Evolutionary conservation across 371 early-diverging fungal genomes (phyloP).

Genomic region (Mucor ambiguus): DNA sequence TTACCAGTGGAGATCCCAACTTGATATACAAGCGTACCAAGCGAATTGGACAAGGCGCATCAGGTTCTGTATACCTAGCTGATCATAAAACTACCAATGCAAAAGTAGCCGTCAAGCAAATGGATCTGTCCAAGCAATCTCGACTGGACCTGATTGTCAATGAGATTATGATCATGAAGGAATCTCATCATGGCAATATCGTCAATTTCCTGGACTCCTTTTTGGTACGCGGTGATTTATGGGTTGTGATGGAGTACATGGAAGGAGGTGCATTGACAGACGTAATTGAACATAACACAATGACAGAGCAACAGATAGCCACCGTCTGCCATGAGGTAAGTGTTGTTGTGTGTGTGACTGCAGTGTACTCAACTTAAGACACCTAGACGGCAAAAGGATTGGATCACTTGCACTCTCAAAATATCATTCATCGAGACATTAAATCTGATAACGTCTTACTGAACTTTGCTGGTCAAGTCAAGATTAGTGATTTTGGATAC

Average conservation of each 20-base stretch:
- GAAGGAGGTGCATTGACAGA: slow-evolving; percentile 97
- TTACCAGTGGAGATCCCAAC: slow-evolving; percentile 84
- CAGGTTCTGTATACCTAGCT: slow-evolving; percentile 93
- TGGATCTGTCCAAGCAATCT: slow-evolving; percentile 92
- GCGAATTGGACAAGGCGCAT: slow-evolving; percentile 96
- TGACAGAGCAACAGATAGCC: slow-evolving; percentile 91
- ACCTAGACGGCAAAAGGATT: slow-evolving; percentile 64
- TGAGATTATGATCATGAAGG: slow-evolving; percentile 97
- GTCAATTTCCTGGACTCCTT: slow-evolving; percentile 95
- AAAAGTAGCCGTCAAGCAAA: slow-evolving; percentile 94
- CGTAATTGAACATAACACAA: slow-evolving; percentile 88
- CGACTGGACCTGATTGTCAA: slow-evolving; percentile 94
- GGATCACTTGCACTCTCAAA: slow-evolving; percentile 77
- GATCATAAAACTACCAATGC: slow-evolving; percentile 59
- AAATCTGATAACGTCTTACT: slow-evolving; percentile 88
- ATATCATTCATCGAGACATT: slow-evolving; percentile 92
- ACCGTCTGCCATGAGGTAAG: slow-evolving; percentile 84
- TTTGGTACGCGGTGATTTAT: slow-evolving; percentile 83
- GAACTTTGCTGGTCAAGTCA: slow-evolving; percentile 79
- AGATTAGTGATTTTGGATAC: slow-evolving; percentile 91
- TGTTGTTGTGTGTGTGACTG: neutral
- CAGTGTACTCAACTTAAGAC: neutral
- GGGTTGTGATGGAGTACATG: slow-evolving; percentile 99
- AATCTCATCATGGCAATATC: slow-evolving; percentile 94
- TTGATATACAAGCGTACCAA: slow-evolving; percentile 80